Base-by-base conservation (phyloP, 208 protist species). In the Phytomonas sp. region DNA sequence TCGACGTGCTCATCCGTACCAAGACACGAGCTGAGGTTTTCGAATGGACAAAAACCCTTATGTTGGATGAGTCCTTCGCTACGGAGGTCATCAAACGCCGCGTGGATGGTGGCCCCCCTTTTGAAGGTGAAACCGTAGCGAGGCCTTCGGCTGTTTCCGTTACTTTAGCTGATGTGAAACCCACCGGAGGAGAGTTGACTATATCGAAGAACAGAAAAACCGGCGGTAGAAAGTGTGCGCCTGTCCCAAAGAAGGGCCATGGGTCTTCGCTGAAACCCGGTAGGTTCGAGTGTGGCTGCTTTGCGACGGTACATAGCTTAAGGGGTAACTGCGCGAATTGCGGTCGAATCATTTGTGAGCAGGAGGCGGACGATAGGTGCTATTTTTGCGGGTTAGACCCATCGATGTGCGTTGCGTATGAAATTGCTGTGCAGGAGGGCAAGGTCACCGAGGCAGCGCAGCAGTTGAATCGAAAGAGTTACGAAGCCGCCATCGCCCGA, bases 331-430 rank as follows among this genome's bases (percentile, higher is more conserved):
- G 92, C 78, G 81, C 74, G 33, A 94, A 96, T 77, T 96, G 92
- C 72, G 92, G 92, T 0, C 84, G 92, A 28, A 93, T 96, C 75
- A 89, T 96, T 67, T 96, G 92, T 71, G 86, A 91, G 78, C 85
- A 95, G 77, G 92, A 96, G 75, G 71, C 79, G 5, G 78, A 84
- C 71, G 88, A 91, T 31, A 64, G 66, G 46, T 96, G 92, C 78
- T 96, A 95, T 73, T 80, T 72, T 26, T 96, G 92, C 76, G 92
- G 88, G 3, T 59, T 94, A 31, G 79, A 85, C 46, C 89, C 92
- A 23, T 61, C 63, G 37, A 76, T 72, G 4, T 95, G 87, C 76
- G 77, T 93, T 23, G 85, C 85, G 20, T 93, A 91, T 67, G 89
- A 94, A 61, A 87, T 94, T 60, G 76, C 82, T 4, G 73, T 94